phyloP scores from a whole-genome alignment of 345 rosid genomes.

The Trapa incisa region DNA sequence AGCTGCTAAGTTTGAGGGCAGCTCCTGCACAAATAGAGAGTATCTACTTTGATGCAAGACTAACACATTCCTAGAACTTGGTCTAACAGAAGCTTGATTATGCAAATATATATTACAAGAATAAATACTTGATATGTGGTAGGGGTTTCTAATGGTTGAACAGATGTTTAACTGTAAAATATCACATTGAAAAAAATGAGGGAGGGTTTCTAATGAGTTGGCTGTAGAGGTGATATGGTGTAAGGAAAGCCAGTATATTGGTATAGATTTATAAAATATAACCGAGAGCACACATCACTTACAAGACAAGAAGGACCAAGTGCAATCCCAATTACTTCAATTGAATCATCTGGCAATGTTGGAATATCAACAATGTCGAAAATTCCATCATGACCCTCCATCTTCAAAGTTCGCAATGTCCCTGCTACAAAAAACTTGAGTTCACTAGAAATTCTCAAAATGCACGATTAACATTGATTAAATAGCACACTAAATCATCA shows the following conservation, averaged over 20 bases:
- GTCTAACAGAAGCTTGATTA: not conserved
- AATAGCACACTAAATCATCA: not conserved
- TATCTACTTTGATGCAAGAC: not conserved
- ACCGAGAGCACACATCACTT: not conserved
- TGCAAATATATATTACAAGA: too few species aligned
- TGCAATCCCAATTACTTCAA: not conserved
- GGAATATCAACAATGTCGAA: not conserved
- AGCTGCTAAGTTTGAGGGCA: conserved; percentile 17
- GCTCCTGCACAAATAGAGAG: conserved; percentile 13
- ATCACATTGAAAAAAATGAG: too few species aligned
- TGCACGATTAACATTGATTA: not conserved
- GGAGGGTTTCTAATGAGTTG: not conserved
- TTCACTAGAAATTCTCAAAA: not conserved
- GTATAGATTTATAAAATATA: too few species aligned
- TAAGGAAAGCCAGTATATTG: too few species aligned
- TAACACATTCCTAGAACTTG: not conserved
- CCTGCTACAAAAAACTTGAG: not conserved
- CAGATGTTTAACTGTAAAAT: too few species aligned
- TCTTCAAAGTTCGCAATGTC: not conserved
- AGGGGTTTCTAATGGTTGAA: too few species aligned
- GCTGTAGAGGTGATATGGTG: not conserved
- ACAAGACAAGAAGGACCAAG: not conserved
- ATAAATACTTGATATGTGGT: too few species aligned
- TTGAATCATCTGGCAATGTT: not conserved
- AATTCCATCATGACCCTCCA: not conserved